phyloP scores from a whole-genome alignment of 106 monocot species.

The Vanilla planifolia region DNA sequence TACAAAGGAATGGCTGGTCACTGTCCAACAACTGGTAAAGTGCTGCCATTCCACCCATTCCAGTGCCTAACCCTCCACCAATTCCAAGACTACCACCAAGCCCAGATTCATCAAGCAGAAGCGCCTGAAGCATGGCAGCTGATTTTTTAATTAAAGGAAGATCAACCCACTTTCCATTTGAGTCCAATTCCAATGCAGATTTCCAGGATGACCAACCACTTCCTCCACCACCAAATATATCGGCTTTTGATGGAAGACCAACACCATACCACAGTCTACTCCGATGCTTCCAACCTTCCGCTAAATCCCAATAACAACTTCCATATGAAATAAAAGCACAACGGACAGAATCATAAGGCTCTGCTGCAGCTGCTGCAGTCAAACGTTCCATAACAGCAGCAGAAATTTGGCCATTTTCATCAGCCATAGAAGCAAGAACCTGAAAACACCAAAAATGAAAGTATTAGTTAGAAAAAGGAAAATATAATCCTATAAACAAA shows the following conservation, averaged over 20 bases:
- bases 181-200: slow-evolving; percentile 66
- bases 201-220: slow-evolving; percentile 84
- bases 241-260: slow-evolving; percentile 54
- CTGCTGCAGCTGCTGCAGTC: slow-evolving; percentile 94
- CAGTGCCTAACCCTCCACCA: slow-evolving; percentile 86
- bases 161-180: slow-evolving; percentile 81
- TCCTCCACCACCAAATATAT: slow-evolving; percentile 78
- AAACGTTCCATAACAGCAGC: slow-evolving; percentile 93
- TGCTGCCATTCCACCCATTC: slow-evolving; percentile 82
- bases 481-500: slow-evolving; percentile 1
- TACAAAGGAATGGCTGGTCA: slow-evolving; percentile 96
- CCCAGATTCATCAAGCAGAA: slow-evolving; percentile 87
- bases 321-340: slow-evolving; percentile 97
- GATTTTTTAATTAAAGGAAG: slow-evolving; percentile 88
- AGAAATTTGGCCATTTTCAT: slow-evolving; percentile 96
- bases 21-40: slow-evolving; percentile 93
- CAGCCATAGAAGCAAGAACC: slow-evolving; percentile 99
- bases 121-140: slow-evolving; percentile 75
- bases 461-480: neutral
- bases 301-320: slow-evolving; percentile 65
- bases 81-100: slow-evolving; percentile 84
- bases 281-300: slow-evolving; percentile 83
- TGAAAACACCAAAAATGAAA: slow-evolving; percentile 14
- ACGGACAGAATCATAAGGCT: slow-evolving; percentile 95
- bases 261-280: slow-evolving; percentile 98